Percentiles rank a stretch among this genome's conserved stretches.
Evolutionary conservation across 805 yeast genomes (phyloP).

Genomic region (Yarrowia sp.): DNA sequence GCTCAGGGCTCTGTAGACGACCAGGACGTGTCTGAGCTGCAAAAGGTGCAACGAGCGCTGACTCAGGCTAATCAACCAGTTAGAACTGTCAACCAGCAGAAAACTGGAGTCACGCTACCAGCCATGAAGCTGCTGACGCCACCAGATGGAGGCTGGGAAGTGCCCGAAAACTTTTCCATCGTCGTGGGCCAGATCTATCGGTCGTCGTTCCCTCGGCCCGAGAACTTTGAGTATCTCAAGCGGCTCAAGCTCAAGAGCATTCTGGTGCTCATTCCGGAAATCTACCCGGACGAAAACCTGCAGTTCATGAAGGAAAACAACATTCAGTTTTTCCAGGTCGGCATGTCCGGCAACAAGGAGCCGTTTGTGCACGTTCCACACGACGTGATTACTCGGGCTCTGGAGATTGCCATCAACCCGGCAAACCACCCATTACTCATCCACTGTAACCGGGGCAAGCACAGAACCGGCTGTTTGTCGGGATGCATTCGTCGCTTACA

Average conservation of each 20-base stretch:
- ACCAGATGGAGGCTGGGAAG: constrained; percentile 25
- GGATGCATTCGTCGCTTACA: constrained; percentile 89
- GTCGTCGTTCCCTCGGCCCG: constrained; percentile 83
- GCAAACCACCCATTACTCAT: constrained; percentile 86
- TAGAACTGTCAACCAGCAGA: neutral
- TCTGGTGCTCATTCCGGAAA: constrained; percentile 84
- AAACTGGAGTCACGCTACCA: constrained; percentile 1
- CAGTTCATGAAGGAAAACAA: constrained; percentile 58
- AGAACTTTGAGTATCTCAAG: constrained; percentile 68
- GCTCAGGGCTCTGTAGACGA: neutral
- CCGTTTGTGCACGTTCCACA: constrained; percentile 46
- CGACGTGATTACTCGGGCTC: constrained; percentile 70
- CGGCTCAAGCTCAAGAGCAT: constrained; percentile 66
- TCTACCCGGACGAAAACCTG: constrained; percentile 73
- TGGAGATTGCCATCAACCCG: constrained; percentile 78
- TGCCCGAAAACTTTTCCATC: constrained; percentile 91
- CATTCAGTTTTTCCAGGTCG: constrained; percentile 77
- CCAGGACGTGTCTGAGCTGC: neutral
- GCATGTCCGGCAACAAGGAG: constrained; percentile 85
- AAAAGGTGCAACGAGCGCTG: neutral
- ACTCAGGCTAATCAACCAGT: neutral
- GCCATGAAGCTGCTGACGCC: constrained; percentile 10
- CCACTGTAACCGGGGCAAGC: constrained; percentile 96
- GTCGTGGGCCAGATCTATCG: constrained; percentile 78
- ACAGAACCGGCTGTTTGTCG: constrained; percentile 92